Conservation (phyloP, 306 rosid genomes). For the Casuarina glauca region DNA sequence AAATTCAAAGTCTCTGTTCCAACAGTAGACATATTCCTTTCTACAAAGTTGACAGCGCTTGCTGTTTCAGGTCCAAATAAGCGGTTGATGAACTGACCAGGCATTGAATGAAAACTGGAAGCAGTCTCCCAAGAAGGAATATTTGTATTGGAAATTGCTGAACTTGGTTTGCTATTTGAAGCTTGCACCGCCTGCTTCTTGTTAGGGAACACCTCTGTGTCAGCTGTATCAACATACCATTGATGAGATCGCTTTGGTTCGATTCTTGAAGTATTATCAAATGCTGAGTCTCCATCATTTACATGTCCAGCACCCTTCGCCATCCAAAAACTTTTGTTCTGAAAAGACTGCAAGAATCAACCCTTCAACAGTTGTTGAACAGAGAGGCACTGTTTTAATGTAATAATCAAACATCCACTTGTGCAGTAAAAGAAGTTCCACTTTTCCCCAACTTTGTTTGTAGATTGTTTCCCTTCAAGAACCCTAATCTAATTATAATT, state of each 20-base stretch:
- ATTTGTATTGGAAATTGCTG: conserved; percentile 51
- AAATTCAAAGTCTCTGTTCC: conserved; percentile 50
- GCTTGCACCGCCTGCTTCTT: conserved; percentile 70
- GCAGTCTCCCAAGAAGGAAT: conserved; percentile 66
- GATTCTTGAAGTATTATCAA: conserved; percentile 53
- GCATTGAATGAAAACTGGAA: conserved; percentile 53
- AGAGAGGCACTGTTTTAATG: background rate
- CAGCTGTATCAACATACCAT: conserved; percentile 71
- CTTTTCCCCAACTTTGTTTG: background rate
- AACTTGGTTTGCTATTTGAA: conserved; percentile 56
- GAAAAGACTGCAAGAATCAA: conserved; percentile 43
- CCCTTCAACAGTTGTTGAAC: conserved; percentile 3
- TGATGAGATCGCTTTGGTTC: conserved; percentile 73
- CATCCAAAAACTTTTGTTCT: conserved; percentile 75
- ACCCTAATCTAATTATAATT: background rate
- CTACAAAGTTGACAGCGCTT: conserved; percentile 47
- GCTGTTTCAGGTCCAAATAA: conserved; percentile 62
- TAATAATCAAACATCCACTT: background rate
- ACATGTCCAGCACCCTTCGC: conserved; percentile 53
- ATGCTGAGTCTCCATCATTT: conserved; percentile 47
- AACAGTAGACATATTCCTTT: conserved; percentile 50
- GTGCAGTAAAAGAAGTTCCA: background rate
- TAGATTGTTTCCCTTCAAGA: background rate
- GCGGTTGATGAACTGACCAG: conserved; percentile 54
- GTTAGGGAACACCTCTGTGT: conserved; percentile 59